A percentile compares a stretch with the other conserved stretches of the same genome.
These are phyloP conservation scores for Phoma sp. DNA, from an alignment of 2,329 filamentous ascomycete species.

Conservation along the genomic window DNA sequence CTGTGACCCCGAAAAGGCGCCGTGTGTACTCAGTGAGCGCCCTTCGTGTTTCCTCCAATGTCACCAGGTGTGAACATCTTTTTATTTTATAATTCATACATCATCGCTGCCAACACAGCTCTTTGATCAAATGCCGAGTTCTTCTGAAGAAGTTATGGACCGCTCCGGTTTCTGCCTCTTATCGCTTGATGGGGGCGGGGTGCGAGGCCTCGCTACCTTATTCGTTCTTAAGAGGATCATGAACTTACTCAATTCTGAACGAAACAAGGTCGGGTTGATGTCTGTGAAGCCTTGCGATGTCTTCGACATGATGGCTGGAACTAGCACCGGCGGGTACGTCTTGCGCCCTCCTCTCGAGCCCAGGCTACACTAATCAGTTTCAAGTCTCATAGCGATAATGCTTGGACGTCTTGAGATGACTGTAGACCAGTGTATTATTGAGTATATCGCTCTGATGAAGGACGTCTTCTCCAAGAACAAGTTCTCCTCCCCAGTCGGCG, in stretches of 20 bases:
- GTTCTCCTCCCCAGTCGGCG: not conserved
- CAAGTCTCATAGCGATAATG: conserved; percentile 27
- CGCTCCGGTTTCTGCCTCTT: conserved; percentile 24
- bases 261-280: conserved; percentile 2
- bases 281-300: conserved; percentile 23
- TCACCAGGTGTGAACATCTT: too few species aligned
- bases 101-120: too few species aligned
- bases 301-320: conserved; percentile 32
- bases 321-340: conserved; percentile 27
- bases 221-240: conserved; percentile 31
- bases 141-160: too few species aligned
- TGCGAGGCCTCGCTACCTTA: conserved; percentile 33
- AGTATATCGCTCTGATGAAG: conserved; percentile 11
- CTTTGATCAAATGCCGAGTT: not conserved
- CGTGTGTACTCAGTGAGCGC: too few species aligned
- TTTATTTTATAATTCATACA: too few species aligned
- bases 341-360: too few species aligned
- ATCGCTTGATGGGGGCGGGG: conserved; percentile 34
- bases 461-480: conserved; percentile 11
- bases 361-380: not conserved
- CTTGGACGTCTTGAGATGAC: conserved; percentile 25
- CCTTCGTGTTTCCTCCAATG: too few species aligned
- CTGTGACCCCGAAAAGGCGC: too few species aligned
- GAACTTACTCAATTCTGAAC: conserved; percentile 20
- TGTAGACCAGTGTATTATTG: conserved; percentile 20